Conservation (phyloP, 352 stramenopile genomes). For the Peronospora belbahrii region DNA sequence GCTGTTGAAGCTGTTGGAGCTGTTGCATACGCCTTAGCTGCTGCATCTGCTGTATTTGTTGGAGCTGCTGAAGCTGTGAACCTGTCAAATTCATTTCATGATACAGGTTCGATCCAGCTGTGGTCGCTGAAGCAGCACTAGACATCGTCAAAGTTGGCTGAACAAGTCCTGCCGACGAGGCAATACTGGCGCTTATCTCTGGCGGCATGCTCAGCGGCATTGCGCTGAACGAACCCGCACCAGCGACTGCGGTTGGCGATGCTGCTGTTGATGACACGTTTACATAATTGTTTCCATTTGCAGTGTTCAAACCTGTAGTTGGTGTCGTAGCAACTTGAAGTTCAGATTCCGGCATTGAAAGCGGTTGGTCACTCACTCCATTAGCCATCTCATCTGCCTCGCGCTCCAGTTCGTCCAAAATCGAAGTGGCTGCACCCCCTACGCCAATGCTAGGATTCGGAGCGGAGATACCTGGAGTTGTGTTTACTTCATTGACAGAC, state of each 20-base stretch:
- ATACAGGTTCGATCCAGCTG: conserved; percentile 46
- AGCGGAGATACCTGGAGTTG: conserved; percentile 6
- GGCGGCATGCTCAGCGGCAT: conserved; percentile 66
- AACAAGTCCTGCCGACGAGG: conserved; percentile 33
- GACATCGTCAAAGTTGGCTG: conserved; percentile 33
- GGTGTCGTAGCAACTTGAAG: conserved; percentile 42
- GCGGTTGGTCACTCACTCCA: conserved; percentile 64
- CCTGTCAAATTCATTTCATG: conserved; percentile 72
- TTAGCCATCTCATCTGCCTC: conserved; percentile 85
- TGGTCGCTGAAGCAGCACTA: conserved; percentile 26
- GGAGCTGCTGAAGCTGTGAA: conserved; percentile 74
- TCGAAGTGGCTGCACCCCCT: conserved; percentile 47
- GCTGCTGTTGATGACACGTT: conserved; percentile 15
- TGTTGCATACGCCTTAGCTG: conserved; percentile 76
- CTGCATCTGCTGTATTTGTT: conserved; percentile 84
- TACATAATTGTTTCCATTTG: conserved; percentile 22
- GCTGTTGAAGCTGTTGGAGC: conserved; percentile 61
- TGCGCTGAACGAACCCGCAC: conserved; percentile 34
- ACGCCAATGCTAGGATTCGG: conserved; percentile 13
- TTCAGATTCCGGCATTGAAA: conserved; percentile 80
- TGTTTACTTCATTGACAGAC: conserved; percentile 18
- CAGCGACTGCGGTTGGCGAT: conserved; percentile 15
- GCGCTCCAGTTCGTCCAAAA: conserved; percentile 78
- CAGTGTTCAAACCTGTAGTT: conserved; percentile 20
- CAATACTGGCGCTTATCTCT: conserved; percentile 45